Evolutionary conservation across 1,284 basidiomycete genomes (phyloP), one percentile per base, ranked within the genome.

Genomic region (Vanrija sp.): DNA sequence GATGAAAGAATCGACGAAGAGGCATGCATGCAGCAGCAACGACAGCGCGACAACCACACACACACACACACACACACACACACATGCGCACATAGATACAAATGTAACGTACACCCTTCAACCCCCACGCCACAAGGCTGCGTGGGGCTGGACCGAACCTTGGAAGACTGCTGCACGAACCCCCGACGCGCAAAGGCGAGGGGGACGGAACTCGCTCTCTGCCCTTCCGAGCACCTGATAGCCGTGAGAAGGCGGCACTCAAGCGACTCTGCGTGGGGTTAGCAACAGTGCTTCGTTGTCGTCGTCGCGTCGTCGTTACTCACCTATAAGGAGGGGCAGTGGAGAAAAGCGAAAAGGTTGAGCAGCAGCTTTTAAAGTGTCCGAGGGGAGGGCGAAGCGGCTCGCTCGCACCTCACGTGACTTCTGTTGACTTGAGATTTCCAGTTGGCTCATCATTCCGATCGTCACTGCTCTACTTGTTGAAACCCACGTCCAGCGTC

Each of bases 161-260:
- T 55, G 53, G 59, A 61, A 61, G 60, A 56, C 52, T 47, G 60
- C 57, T 48, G 51, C 54, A 61, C 62, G 65, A 61, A 63, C 62
- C 62, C 51, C 62, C 64, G 64, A 64, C 64, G 58, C 49, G 45
- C 46, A 24, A 37, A 41, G 47, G 50, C 56, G 64, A 58, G 65
- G 60, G 60, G 52, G 61, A 52, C 62, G 58, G 58, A 63, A 55
- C 49, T 65, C 56, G 57, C 57, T 68, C 66, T 66, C 25, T 54
- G 63, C 64, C 35, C 53, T 59, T 66, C 66, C 66, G 66, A 68
- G 66, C 66, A 68, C 66, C 66, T 68, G 60, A 58, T 52, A 41
- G 60, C 57, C 61, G 64, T 65, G 51, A 56, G 57, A 53, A 47
- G 44, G 52, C 57, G 57, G 57, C 59, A 47, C 52, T 47, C 66